Conservation (phyloP, 2,329 filamentous ascomycete genomes). For the Clonostachys rhizophaga region DNA sequence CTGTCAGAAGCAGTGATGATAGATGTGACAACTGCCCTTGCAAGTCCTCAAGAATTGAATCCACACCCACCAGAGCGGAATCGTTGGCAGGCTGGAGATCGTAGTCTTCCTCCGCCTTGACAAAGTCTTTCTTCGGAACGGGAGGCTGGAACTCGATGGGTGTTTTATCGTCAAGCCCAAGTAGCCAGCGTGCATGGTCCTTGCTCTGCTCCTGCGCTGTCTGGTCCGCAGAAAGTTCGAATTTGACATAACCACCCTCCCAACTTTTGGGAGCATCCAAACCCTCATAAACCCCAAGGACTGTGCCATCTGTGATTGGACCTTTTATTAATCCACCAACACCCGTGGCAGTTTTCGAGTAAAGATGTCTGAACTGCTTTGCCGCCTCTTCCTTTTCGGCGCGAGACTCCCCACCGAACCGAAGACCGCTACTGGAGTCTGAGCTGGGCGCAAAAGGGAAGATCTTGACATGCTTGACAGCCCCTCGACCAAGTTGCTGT, state of each 20-base stretch:
- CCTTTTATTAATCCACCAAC: constrained; percentile 68
- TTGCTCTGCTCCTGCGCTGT: constrained; percentile 34
- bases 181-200: constrained; percentile 61
- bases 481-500: constrained; percentile 60
- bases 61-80: constrained; percentile 77
- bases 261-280: constrained; percentile 58
- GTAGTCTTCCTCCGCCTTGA: constrained; percentile 37
- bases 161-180: constrained; percentile 71
- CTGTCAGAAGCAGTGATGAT: constrained; percentile 86
- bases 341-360: constrained; percentile 47
- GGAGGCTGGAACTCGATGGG: constrained; percentile 72
- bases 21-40: constrained; percentile 74
- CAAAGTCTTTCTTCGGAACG: constrained; percentile 63
- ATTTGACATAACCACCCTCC: constrained; percentile 79
- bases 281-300: constrained; percentile 57
- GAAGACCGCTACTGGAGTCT: constrained; percentile 62
- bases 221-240: constrained; percentile 47
- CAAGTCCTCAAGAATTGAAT: constrained; percentile 67
- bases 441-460: constrained; percentile 67
- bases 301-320: constrained; percentile 82
- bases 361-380: constrained; percentile 67
- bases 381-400: constrained; percentile 74
- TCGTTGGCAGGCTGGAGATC: constrained; percentile 53
- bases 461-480: constrained; percentile 65
- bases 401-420: constrained; percentile 84